Evolutionary conservation across 164 flowering plant species (phyloP).

Genomic region (Malania oleifera): DNA sequence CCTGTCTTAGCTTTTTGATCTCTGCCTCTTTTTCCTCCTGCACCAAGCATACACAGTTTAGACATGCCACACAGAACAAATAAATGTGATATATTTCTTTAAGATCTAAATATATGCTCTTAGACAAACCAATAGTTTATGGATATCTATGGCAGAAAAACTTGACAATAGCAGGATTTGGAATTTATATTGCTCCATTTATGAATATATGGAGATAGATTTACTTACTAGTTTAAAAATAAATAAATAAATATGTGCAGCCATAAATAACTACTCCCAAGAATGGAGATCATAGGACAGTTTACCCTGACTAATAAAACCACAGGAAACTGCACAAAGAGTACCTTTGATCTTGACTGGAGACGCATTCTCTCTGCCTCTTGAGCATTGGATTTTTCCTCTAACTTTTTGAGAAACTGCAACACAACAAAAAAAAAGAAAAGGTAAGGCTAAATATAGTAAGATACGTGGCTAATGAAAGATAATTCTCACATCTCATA

Average conservation of each 20-base stretch:
- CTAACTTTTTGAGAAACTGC: conserved; percentile 35
- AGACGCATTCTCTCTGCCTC: conserved; percentile 30
- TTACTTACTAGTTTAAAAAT: no score
- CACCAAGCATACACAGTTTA: conserved; percentile 6
- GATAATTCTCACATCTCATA: no score
- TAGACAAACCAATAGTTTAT: neutral
- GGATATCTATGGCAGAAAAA: neutral
- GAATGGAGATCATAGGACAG: no score
- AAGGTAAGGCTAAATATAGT: no score
- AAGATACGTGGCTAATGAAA: neutral
- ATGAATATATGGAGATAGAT: neutral
- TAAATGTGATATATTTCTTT: neutral
- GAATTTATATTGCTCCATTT: neutral
- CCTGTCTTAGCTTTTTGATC: conserved; percentile 32
- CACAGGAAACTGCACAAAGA: no score
- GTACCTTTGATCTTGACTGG: conserved; percentile 53
- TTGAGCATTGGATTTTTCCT: conserved; percentile 39
- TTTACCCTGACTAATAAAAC: no score
- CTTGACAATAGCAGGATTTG: neutral
- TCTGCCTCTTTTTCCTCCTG: conserved; percentile 37
- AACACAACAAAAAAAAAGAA: neutral
- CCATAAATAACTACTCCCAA: no score
- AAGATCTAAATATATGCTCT: neutral
- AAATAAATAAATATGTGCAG: no score
- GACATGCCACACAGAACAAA: conserved; percentile 1